These are phyloP conservation scores for Aspergillus carbonarius DNA, from an alignment of 2,329 filamentous ascomycete species.

Conservation along the genomic window DNA sequence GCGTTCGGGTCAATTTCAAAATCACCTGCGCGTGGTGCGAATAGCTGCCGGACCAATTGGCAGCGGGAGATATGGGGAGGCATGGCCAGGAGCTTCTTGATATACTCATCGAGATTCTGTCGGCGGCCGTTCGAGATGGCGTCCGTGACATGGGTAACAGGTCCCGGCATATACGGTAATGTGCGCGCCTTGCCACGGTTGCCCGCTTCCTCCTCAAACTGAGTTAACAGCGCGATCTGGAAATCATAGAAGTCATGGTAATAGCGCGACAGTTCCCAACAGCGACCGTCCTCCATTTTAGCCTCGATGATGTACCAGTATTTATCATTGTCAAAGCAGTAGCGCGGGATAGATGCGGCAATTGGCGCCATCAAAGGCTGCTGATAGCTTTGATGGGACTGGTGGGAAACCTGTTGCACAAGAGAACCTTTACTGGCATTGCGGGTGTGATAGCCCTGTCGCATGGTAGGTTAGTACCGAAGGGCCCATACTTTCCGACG, in stretches of 20 bases:
- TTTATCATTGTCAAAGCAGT: conserved; percentile 95
- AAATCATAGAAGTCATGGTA: conserved; percentile 99
- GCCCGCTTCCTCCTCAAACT: conserved; percentile 88
- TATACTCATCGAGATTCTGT: conserved; percentile 91
- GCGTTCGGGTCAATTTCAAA: conserved; percentile 81
- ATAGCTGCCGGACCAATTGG: conserved; percentile 83
- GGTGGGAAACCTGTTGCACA: conserved; percentile 37
- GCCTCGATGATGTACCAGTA: conserved; percentile 99
- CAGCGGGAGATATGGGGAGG: conserved; percentile 81
- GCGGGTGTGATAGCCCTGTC: conserved; percentile 39
- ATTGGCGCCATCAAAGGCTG: conserved; percentile 67
- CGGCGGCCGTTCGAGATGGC: conserved; percentile 91
- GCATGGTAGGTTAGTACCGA: conserved; percentile 1
- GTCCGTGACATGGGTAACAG: conserved; percentile 97
- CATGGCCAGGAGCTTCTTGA: conserved; percentile 84
- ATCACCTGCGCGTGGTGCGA: conserved; percentile 84
- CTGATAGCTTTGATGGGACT: conserved; percentile 51
- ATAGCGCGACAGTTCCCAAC: conserved; percentile 90
- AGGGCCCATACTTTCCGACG: neutral
- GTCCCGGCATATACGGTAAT: conserved; percentile 95
- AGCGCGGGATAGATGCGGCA: conserved; percentile 81
- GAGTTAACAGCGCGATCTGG: conserved; percentile 89
- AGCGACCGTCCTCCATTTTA: conserved; percentile 80
- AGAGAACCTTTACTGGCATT: conserved; percentile 38
- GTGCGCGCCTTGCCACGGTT: conserved; percentile 79